Base-by-base conservation (phyloP, 108 stramenopile genomes). In the Nannochloropsis gaditana region DNA sequence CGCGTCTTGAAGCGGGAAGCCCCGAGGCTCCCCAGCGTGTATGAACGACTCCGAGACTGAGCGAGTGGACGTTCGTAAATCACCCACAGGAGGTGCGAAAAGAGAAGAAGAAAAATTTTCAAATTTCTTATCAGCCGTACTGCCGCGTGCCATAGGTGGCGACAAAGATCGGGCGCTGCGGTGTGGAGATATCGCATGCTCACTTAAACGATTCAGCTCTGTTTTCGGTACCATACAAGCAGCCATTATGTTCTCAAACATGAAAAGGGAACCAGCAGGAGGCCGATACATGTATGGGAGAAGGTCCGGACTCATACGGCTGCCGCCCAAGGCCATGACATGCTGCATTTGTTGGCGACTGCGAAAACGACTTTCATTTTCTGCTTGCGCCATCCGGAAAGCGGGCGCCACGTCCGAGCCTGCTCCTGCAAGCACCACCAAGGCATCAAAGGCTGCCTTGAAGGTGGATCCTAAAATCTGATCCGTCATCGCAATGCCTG, bases 361-460 rank as follows among this genome's bases (percentile, higher is more conserved):
- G n/a, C 59, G 59, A n/a, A n/a, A 73, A n/a, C 59, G 59, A 6
- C 59, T 73, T n/a, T 73, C 59, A n/a, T 73, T 73, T n/a, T 73
- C 59, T n/a, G 59, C 59, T 73, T 8, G 59, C n/a, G 59, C 59
- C 59, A 73, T 73, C 59, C 59, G 59, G n/a, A 73, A 73, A 73
- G 59, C 59, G 4, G 59, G 59, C 4, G n/a, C 59, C 15, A 73
- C 19, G n/a, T 73, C 59, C 59, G 59, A 73, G n/a, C 19, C 59
- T 3, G 19, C 59, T 3, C 59, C 59, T 6, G 59, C n/a, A 15
- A 73, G 59, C 59, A 73, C 59, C 59, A 73, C 59, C 59, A 73
- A 8, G 15, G 59, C 59, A 73, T 8, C 59, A 6, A 73, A 73
- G n/a, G 4, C 59, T n/a, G 59, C 59, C 8, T 73, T 73, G 8